These are phyloP conservation scores for Trichoderma breve DNA, from an alignment of 2,329 filamentous ascomycete species.

Conservation along the genomic window DNA sequence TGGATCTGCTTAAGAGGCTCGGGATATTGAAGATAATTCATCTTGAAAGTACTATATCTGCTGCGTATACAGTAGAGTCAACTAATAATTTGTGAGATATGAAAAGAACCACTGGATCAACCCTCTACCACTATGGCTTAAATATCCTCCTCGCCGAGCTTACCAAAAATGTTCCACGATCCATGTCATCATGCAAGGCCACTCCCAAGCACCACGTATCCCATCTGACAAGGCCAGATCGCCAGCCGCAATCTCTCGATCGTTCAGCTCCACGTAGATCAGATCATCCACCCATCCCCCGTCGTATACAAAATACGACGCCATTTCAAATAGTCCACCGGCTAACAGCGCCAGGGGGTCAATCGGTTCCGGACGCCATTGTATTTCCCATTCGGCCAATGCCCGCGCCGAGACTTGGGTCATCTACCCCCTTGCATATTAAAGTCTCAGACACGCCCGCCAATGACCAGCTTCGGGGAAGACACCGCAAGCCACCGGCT, in stretches of 20 bases:
- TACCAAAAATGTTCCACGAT: neutral
- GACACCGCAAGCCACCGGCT: neutral
- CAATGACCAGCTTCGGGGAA: neutral
- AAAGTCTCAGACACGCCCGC: neutral
- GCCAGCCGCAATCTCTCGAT: neutral
- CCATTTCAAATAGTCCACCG: neutral
- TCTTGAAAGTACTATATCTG: neutral
- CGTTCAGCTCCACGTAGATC: neutral
- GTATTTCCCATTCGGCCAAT: neutral
- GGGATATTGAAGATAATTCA: neutral
- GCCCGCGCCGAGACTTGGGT: neutral
- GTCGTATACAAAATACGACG: neutral
- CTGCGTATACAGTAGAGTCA: neutral
- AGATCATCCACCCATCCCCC: neutral
- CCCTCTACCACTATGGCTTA: neutral
- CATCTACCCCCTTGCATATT: neutral
- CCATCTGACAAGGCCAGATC: neutral
- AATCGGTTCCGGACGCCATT: neutral
- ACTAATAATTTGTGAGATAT: neutral
- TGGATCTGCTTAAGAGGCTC: constrained; percentile 25
- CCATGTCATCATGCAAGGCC: neutral
- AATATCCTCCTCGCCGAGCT: neutral
- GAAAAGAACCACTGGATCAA: neutral
- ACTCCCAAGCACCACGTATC: neutral
- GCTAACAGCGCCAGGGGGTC: neutral